phyloP scores from a whole-genome alignment of 2,329 filamentous ascomycete species.

The Lecanicillium sp. region DNA sequence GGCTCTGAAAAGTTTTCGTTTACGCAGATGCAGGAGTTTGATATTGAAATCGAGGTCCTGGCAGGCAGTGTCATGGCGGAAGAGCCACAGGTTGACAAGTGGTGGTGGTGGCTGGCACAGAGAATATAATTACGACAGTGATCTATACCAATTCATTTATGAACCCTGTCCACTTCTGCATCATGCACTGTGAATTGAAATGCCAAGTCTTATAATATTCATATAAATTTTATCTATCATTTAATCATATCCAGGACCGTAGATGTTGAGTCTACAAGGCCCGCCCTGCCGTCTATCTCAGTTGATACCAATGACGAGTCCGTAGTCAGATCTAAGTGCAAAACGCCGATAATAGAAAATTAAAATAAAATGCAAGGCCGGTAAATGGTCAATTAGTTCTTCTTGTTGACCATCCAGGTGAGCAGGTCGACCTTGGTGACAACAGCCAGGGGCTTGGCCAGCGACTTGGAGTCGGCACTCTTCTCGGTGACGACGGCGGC shows the following conservation, averaged over 20 bases:
- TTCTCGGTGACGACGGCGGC: slow-evolving; percentile 89
- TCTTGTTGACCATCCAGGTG: slow-evolving; percentile 77
- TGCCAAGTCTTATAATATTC: too few relatives aligned
- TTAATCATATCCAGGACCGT: slow-evolving; percentile 13
- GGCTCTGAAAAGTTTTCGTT: slow-evolving; percentile 75
- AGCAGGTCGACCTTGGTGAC: slow-evolving; percentile 96
- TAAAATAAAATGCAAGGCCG: neutral
- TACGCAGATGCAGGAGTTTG: slow-evolving; percentile 73
- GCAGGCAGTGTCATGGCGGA: slow-evolving; percentile 64
- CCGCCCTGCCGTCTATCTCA: slow-evolving; percentile 8
- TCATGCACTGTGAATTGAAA: neutral
- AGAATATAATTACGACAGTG: slow-evolving; percentile 45
- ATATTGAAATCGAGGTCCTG: slow-evolving; percentile 67
- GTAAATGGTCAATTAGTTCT: slow-evolving; percentile 16
- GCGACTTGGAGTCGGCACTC: slow-evolving; percentile 42
- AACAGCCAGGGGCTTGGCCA: slow-evolving; percentile 74
- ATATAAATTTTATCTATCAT: slow-evolving; percentile 6
- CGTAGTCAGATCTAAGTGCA: slow-evolving; percentile 6
- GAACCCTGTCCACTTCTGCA: neutral
- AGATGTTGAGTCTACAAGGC: slow-evolving; percentile 35
- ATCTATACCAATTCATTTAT: neutral
- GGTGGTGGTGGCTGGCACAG: slow-evolving; percentile 86
- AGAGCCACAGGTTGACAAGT: slow-evolving; percentile 66
- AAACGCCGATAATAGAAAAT: slow-evolving; percentile 17
- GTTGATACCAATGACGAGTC: slow-evolving; percentile 4